Conservation (phyloP, 1,284 basidiomycete genomes). For the Ustilago xerochloae region DNA sequence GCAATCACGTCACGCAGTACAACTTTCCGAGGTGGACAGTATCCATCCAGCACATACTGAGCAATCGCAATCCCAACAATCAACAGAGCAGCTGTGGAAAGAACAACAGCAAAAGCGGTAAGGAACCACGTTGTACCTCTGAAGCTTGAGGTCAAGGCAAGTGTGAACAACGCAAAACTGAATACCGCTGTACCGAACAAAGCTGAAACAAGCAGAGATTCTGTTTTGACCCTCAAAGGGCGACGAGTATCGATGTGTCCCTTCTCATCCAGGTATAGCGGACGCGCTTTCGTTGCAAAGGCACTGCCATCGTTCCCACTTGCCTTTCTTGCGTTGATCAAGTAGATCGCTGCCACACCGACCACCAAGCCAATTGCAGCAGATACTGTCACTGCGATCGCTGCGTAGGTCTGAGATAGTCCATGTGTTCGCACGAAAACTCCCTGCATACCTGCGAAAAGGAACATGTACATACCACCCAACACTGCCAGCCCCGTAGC, state of each 20-base stretch:
- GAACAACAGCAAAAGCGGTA: conserved; percentile 28
- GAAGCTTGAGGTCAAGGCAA: conserved; percentile 40
- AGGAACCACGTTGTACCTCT: conserved; percentile 33
- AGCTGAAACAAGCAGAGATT: conserved; percentile 27
- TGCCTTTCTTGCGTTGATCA: conserved; percentile 20
- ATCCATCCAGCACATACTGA: conserved; percentile 45
- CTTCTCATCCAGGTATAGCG: conserved; percentile 54
- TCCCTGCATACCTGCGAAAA: conserved; percentile 25
- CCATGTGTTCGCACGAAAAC: conserved; percentile 27
- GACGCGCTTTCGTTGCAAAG: conserved; percentile 24
- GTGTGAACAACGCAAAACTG: conserved; percentile 45
- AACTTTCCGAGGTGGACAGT: conserved; percentile 27
- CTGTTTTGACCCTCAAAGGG: conserved; percentile 31
- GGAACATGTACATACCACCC: conserved; percentile 34
- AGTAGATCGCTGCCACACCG: conserved; percentile 11
- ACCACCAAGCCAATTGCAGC: conserved; percentile 17
- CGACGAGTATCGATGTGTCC: conserved; percentile 49
- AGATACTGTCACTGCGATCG: conserved; percentile 23
- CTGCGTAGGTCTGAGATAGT: conserved; percentile 8
- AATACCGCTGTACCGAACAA: conserved; percentile 27
- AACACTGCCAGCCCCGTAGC: conserved; percentile 12
- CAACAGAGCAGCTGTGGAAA: conserved; percentile 26
- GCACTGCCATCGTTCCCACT: neutral
- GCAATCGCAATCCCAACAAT: conserved; percentile 5
- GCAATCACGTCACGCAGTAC: conserved; percentile 38